Evolutionary conservation across 2,329 filamentous ascomycete genomes (phyloP).

Genomic region (Lasiodiplodia gonubiensis): DNA sequence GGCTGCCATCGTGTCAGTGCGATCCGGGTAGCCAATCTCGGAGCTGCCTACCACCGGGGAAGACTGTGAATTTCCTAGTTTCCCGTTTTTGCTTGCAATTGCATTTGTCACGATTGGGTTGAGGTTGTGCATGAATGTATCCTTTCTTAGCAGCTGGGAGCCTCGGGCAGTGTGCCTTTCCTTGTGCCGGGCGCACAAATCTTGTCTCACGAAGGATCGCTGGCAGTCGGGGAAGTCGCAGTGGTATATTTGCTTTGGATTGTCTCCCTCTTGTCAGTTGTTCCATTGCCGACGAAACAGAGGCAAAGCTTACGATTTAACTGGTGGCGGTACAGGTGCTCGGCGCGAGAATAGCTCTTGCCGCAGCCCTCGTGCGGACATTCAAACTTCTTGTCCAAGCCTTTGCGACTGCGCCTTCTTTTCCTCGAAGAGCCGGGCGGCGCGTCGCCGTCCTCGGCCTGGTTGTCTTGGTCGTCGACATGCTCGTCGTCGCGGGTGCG

Average conservation of each 20-base stretch:
- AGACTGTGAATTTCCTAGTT: slow-evolving; percentile 33
- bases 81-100: slow-evolving; percentile 36
- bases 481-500: slow-evolving; percentile 43
- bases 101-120: slow-evolving; percentile 48
- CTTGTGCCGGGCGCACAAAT: slow-evolving; percentile 76
- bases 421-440: slow-evolving; percentile 52
- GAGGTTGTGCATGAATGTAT: slow-evolving; percentile 64
- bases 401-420: slow-evolving; percentile 75
- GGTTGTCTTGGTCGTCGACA: slow-evolving; percentile 37
- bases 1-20: slow-evolving; percentile 6
- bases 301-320: slow-evolving; percentile 75
- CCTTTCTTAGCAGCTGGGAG: slow-evolving; percentile 74
- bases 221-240: slow-evolving; percentile 93
- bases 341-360: slow-evolving; percentile 94
- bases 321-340: slow-evolving; percentile 96
- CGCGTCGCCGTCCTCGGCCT: slow-evolving; percentile 34
- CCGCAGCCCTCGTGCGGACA: slow-evolving; percentile 87
- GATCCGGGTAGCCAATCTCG: neutral
- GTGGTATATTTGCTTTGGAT: slow-evolving; percentile 91
- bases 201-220: slow-evolving; percentile 89
- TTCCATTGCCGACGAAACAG: slow-evolving; percentile 26
- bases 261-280: slow-evolving; percentile 61
- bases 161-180: slow-evolving; percentile 65
- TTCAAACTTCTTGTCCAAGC: slow-evolving; percentile 71
- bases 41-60: slow-evolving; percentile 35